Percentiles rank a stretch among this genome's conserved stretches.
phyloP scores from a whole-genome alignment of 1,284 basidiomycete species.

The Melanopsichium pennsylvanicum region DNA sequence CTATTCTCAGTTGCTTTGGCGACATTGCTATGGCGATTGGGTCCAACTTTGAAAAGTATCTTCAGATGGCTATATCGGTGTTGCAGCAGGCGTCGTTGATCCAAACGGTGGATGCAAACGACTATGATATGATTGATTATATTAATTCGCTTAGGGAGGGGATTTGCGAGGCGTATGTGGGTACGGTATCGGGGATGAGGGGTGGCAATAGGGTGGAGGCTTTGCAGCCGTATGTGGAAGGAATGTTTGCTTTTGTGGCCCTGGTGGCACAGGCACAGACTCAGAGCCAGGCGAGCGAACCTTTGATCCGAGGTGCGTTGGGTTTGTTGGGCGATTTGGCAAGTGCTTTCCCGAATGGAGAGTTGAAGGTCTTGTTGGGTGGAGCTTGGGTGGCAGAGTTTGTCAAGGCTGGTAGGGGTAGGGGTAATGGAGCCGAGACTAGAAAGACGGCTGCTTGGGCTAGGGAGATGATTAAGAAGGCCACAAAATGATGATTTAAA shows the following conservation, averaged over 20 bases:
- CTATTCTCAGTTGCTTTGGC: conserved; percentile 92
- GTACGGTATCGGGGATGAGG: conserved; percentile 89
- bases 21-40: conserved; percentile 95
- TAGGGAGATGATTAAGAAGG: conserved; percentile 67
- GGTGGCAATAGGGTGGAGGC: conserved; percentile 77
- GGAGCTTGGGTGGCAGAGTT: conserved; percentile 82
- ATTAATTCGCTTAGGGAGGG: conserved; percentile 89
- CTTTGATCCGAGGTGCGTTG: conserved; percentile 77
- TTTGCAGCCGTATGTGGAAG: conserved; percentile 78
- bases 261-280: conserved; percentile 79
- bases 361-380: conserved; percentile 75
- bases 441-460: conserved; percentile 71
- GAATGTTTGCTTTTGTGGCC: conserved; percentile 83
- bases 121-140: conserved; percentile 91
- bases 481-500: conserved; percentile 39
- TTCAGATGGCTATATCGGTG: conserved; percentile 88
- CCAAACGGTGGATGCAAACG: conserved; percentile 67
- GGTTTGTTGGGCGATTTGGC: conserved; percentile 93
- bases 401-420: conserved; percentile 72
- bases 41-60: conserved; percentile 81
- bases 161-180: conserved; percentile 95
- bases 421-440: conserved; percentile 68
- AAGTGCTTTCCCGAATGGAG: conserved; percentile 71
- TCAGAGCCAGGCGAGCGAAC: conserved; percentile 76
- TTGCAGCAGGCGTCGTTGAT: conserved; percentile 84